A percentile compares a stretch with the other conserved stretches of the same genome.
These are phyloP conservation scores for Aureobasidium sp. DNA, from an alignment of 2,329 filamentous ascomycete genomes.

Conservation along the genomic window DNA sequence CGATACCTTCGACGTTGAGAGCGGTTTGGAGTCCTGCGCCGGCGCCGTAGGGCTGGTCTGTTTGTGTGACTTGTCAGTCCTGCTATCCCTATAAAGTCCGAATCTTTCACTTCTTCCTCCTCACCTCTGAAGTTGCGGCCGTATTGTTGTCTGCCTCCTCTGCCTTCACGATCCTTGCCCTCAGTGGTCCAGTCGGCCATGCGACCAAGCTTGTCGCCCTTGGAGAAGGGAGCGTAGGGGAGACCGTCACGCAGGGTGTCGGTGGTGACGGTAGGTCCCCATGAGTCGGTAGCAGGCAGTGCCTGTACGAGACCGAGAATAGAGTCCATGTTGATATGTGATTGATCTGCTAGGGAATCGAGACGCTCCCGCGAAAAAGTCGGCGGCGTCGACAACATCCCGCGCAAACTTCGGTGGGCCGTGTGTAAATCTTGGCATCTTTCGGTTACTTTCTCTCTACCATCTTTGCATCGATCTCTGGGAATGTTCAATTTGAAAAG, in stretches of 20 bases:
- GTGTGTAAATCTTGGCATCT: conserved; percentile 12
- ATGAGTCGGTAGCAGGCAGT: conserved; percentile 41
- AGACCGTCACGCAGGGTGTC: conserved; percentile 91
- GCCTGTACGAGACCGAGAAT: conserved; percentile 40
- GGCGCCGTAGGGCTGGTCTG: conserved; percentile 89
- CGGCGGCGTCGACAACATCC: conserved; percentile 4
- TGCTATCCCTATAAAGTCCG: not conserved
- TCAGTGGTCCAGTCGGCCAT: conserved; percentile 98
- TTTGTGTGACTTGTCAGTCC: not conserved
- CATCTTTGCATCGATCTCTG: not conserved
- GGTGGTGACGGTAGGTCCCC: conserved; percentile 75
- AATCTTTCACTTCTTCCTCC: not conserved
- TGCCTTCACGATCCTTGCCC: conserved; percentile 62
- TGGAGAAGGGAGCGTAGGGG: conserved; percentile 95
- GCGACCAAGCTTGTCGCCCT: conserved; percentile 95
- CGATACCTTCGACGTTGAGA: conserved; percentile 83
- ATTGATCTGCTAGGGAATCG: not conserved
- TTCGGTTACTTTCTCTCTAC: not conserved
- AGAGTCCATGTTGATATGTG: conserved; percentile 36
- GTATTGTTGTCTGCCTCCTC: conserved; percentile 79
- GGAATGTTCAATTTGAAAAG: too few relatives aligned
- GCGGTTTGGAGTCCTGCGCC: conserved; percentile 63
- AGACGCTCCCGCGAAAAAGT: conserved; percentile 1
- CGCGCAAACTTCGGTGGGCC: conserved; percentile 5
- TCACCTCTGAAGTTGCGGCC: conserved; percentile 86